Conservation (phyloP, 805 yeast genomes). For the Candida ortonii region DNA sequence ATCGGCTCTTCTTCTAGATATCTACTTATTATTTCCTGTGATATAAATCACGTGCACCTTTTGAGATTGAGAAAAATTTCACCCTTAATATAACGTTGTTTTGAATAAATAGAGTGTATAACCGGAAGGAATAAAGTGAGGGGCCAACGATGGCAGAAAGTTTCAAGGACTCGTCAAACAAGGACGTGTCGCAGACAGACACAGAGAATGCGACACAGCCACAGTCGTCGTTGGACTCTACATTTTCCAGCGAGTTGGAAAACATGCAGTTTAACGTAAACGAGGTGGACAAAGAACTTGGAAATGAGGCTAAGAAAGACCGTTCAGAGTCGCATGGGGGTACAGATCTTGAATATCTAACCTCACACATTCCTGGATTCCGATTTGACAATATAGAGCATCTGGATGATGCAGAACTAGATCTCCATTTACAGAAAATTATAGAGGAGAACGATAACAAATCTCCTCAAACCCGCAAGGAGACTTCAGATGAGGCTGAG, state of each 20-base stretch:
- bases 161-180: too few species aligned
- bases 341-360: constrained; percentile 22
- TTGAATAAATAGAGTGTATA: too few species aligned
- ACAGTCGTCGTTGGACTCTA: constrained; percentile 2
- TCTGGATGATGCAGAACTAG: constrained; percentile 30
- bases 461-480: too few species aligned
- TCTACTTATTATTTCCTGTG: constrained; percentile 7
- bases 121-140: too few species aligned
- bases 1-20: too few species aligned
- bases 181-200: too few species aligned
- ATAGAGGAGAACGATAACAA: constrained; percentile 19
- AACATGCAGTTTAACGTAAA: constrained; percentile 8
- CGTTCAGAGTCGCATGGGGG: constrained; percentile 1
- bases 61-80: too few species aligned
- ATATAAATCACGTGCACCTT: too few species aligned
- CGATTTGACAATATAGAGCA: constrained; percentile 25
- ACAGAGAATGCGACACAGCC: too few species aligned
- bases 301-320: constrained; percentile 2
- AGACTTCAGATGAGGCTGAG: constrained; percentile 6
- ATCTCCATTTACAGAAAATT: constrained; percentile 27
- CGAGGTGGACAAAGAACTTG: constrained; percentile 8
- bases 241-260: constrained; percentile 16
- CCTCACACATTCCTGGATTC: constrained; percentile 25
- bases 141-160: too few species aligned
- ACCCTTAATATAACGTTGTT: too few species aligned